Conservation (phyloP, 2,329 filamentous ascomycete species). For the Sclerotinia sclerotiorum region DNA sequence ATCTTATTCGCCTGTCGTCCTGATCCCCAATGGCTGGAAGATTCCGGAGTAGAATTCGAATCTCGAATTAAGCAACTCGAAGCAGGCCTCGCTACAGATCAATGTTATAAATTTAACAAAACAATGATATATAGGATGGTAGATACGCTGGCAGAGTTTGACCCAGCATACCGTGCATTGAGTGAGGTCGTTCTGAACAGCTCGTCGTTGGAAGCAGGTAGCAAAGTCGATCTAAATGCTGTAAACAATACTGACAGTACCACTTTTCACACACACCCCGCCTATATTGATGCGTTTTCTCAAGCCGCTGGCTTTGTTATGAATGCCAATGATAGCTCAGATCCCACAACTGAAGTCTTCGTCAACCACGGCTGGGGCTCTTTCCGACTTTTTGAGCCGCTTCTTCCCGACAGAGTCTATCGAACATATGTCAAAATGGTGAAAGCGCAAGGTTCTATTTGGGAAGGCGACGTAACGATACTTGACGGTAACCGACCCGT, state of each 20-base stretch:
- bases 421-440: constrained; percentile 13
- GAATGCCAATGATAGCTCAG: constrained; percentile 8
- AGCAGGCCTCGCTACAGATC: too few species aligned
- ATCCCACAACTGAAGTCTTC: not conserved
- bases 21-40: too few species aligned
- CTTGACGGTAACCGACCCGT: not conserved
- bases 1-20: too few species aligned
- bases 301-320: constrained; percentile 16
- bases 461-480: not conserved
- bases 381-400: not conserved
- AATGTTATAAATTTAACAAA: too few species aligned
- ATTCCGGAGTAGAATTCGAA: too few species aligned
- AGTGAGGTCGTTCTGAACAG: not conserved
- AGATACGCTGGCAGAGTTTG: too few species aligned
- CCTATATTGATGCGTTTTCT: constrained; percentile 8
- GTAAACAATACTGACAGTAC: not conserved
- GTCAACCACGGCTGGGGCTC: constrained; percentile 17
- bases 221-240: too few species aligned
- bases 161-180: too few species aligned
- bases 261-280: constrained; percentile 1
- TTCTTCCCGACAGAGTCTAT: not conserved
- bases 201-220: not conserved
- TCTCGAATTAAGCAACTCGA: too few species aligned
- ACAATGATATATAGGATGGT: too few species aligned
- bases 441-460: constrained; percentile 6